phyloP scores from a whole-genome alignment of 345 rosid species.

The Sonneratia caseolaris region DNA sequence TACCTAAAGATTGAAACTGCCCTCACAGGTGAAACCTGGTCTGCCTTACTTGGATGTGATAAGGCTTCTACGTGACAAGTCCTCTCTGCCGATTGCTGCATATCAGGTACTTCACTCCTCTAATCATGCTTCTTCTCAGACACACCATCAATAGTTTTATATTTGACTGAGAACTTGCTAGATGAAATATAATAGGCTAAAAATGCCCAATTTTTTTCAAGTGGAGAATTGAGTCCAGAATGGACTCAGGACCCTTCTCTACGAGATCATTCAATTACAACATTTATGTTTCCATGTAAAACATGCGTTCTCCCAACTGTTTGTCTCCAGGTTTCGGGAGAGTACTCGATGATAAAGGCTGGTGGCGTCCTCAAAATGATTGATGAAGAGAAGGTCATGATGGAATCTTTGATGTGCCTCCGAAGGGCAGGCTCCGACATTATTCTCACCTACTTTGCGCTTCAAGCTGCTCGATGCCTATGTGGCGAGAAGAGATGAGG shows the following conservation, averaged over 20 bases:
- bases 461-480: slow-evolving; percentile 71
- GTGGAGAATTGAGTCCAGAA: background rate
- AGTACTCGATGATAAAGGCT: slow-evolving; percentile 93
- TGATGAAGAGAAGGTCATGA: slow-evolving; percentile 84
- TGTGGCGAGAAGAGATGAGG: slow-evolving; percentile 39
- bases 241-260: background rate
- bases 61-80: slow-evolving; percentile 71
- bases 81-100: slow-evolving; percentile 82
- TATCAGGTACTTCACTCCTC: slow-evolving; percentile 52
- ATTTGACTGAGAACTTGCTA: background rate
- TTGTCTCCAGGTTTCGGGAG: slow-evolving; percentile 60
- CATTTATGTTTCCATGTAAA: background rate
- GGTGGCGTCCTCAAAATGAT: slow-evolving; percentile 81
- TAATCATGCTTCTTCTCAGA: background rate
- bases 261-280: background rate
- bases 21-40: slow-evolving; percentile 78
- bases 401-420: slow-evolving; percentile 82
- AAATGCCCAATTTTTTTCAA: background rate
- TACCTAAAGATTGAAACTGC: background rate
- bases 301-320: background rate
- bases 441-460: slow-evolving; percentile 79
- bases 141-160: background rate
- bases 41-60: slow-evolving; percentile 94
- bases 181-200: background rate
- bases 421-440: slow-evolving; percentile 86